Percentiles rank a stretch among this genome's conserved stretches.
These are phyloP conservation scores for Phaeosphaeria sp. DNA, from an alignment of 2,329 filamentous ascomycete genomes.

Conservation along the genomic window DNA sequence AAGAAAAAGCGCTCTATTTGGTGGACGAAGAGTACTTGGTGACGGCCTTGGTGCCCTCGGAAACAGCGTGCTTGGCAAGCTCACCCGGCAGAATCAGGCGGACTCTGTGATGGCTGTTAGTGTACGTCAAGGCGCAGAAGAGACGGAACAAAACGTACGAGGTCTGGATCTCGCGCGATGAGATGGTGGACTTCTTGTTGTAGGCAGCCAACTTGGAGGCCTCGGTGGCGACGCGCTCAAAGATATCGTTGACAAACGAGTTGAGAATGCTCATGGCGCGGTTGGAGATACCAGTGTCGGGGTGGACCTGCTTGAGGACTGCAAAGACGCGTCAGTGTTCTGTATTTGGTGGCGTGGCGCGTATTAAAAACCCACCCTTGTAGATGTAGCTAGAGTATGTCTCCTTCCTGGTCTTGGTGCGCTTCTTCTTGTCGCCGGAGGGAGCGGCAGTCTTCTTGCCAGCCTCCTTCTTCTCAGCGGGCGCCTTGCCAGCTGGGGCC, in stretches of 20 bases:
- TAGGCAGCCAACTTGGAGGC: slow-evolving; percentile 99
- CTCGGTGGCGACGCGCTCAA: slow-evolving; percentile 98
- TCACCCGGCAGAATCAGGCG: slow-evolving; percentile 97
- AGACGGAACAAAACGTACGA: slow-evolving; percentile 64
- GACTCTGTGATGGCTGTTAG: slow-evolving; percentile 62
- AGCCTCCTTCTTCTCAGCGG: slow-evolving; percentile 98
- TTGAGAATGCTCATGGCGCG: slow-evolving; percentile 99
- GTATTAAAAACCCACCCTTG: slow-evolving; percentile 81
- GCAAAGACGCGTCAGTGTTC: slow-evolving; percentile 46
- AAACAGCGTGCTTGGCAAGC: slow-evolving; percentile 99
- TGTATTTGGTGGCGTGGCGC: slow-evolving; percentile 4
- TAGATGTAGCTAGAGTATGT: slow-evolving; percentile 99
- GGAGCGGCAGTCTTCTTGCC: slow-evolving; percentile 98
- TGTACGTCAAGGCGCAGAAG: slow-evolving; percentile 1
- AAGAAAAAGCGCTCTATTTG: slow-evolving; percentile 74
- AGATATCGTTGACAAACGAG: slow-evolving; percentile 99
- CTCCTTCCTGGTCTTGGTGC: slow-evolving; percentile 99
- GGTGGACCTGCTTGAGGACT: slow-evolving; percentile 99
- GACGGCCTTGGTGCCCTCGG: slow-evolving; percentile 99
- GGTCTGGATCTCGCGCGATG: slow-evolving; percentile 98
- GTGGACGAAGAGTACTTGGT: slow-evolving; percentile 99
- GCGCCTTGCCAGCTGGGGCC: slow-evolving; percentile 80
- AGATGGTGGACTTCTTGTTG: slow-evolving; percentile 99
- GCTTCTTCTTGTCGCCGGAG: slow-evolving; percentile 99
- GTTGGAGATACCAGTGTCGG: slow-evolving; percentile 99